These are phyloP conservation scores for Geosmithia flava DNA, from an alignment of 2,329 filamentous ascomycete species.

Conservation along the genomic window DNA sequence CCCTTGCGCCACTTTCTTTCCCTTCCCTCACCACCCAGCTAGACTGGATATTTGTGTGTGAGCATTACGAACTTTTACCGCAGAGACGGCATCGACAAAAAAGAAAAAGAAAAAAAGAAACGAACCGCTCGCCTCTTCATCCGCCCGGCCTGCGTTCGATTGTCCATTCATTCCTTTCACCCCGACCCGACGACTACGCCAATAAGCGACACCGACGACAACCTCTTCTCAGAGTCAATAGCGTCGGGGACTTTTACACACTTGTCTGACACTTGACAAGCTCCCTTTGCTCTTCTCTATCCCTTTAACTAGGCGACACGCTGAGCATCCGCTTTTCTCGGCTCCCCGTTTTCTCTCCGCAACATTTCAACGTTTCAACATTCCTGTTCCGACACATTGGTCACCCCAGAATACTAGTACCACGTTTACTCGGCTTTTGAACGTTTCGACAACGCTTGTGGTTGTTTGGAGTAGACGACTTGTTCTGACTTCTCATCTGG, in stretches of 20 bases:
- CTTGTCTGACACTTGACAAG: neutral
- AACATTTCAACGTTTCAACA: neutral
- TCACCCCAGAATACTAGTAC: too few species aligned
- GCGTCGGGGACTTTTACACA: neutral
- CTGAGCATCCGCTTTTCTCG: neutral
- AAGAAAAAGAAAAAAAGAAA: neutral
- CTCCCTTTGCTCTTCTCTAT: neutral
- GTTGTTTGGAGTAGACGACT: neutral
- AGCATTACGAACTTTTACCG: neutral
- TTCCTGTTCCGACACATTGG: neutral
- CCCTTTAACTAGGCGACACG: neutral
- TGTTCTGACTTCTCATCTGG: neutral
- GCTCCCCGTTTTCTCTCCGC: neutral
- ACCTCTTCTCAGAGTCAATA: neutral
- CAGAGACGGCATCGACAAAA: neutral
- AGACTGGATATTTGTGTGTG: neutral
- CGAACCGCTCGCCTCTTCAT: neutral
- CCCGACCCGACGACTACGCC: neutral
- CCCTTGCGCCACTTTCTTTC: neutral
- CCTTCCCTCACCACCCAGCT: neutral
- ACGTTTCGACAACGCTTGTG: neutral
- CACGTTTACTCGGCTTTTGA: neutral
- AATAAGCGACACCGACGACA: neutral
- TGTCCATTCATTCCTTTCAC: neutral
- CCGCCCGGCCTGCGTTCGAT: neutral